Percentiles rank a stretch among this genome's conserved stretches.
phyloP scores from a whole-genome alignment of 805 yeast genomes.

The Zygosaccharomyces pseudorouxii region DNA sequence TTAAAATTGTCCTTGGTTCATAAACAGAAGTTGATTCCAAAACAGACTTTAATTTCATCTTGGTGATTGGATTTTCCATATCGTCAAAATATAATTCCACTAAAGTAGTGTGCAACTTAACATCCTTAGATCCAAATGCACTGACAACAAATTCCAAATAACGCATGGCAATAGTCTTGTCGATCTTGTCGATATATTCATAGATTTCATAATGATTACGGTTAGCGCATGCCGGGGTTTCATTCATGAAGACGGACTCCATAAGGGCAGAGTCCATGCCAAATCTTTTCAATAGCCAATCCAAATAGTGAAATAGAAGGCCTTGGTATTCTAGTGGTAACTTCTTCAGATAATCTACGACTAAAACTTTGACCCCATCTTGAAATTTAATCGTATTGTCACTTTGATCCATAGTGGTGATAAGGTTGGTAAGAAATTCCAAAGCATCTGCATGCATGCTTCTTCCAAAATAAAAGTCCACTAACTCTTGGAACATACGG shows the following conservation, averaged over 20 bases:
- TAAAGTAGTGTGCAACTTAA: conserved; percentile 42
- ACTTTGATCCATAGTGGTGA: conserved; percentile 24
- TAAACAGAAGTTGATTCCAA: conserved; percentile 36
- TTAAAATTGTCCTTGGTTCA: conserved; percentile 38
- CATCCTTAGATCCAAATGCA: conserved; percentile 36
- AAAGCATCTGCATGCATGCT: conserved; percentile 63
- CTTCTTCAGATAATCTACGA: conserved; percentile 53
- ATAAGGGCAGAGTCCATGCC: conserved; percentile 33
- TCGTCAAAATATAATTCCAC: conserved; percentile 42
- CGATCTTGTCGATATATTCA: conserved; percentile 41
- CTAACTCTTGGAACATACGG: conserved; percentile 57
- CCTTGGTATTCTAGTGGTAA: conserved; percentile 46
- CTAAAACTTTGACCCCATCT: conserved; percentile 16
- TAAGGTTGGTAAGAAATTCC: conserved; percentile 43
- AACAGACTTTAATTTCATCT: conserved; percentile 35
- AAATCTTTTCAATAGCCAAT: conserved; percentile 43
- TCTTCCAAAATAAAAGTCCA: conserved; percentile 71
- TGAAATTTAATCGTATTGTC: conserved; percentile 11
- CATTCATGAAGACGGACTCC: conserved; percentile 57
- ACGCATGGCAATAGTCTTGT: conserved; percentile 32
- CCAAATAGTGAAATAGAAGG: conserved; percentile 52
- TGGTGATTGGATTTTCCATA: conserved; percentile 20
- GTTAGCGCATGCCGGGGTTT: conserved; percentile 54
- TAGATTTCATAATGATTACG: conserved; percentile 52
- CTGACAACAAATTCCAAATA: conserved; percentile 52